phyloP scores from a whole-genome alignment of 2,329 filamentous ascomycete genomes.

The Fusarium fujikuroi region DNA sequence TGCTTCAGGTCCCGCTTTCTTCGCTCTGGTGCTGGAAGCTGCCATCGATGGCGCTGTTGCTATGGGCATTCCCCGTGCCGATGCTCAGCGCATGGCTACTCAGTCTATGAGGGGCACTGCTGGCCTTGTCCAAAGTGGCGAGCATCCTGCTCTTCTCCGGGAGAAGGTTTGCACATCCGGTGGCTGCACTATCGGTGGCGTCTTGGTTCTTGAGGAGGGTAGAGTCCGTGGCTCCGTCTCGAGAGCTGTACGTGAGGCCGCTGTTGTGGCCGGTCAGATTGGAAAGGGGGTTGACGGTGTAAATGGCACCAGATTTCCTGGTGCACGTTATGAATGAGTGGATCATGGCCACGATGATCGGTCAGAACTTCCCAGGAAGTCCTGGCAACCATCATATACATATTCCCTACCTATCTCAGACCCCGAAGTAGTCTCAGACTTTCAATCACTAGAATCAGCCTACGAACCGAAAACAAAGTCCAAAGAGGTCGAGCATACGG shows the following conservation, averaged over 20 bases:
- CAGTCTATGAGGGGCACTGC: constrained; percentile 82
- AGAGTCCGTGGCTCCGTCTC: constrained; percentile 73
- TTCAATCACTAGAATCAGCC: background rate
- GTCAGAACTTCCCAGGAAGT: background rate
- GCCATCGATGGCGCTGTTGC: constrained; percentile 81
- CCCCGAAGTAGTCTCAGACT: background rate
- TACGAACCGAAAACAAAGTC: background rate
- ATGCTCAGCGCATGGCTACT: constrained; percentile 80
- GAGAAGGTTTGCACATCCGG: constrained; percentile 83
- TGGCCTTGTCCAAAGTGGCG: constrained; percentile 73
- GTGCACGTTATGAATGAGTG: constrained; percentile 28
- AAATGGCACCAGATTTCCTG: constrained; percentile 48
- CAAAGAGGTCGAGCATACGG: background rate
- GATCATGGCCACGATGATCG: background rate
- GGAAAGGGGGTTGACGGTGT: constrained; percentile 53
- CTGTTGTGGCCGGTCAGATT: constrained; percentile 74
- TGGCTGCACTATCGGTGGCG: constrained; percentile 80
- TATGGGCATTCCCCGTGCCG: constrained; percentile 78
- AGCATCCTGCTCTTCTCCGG: constrained; percentile 78
- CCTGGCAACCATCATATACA: background rate
- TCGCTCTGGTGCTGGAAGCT: constrained; percentile 78
- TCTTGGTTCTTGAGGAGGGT: constrained; percentile 79
- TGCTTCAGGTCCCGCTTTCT: constrained; percentile 80
- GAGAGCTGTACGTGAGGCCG: constrained; percentile 76
- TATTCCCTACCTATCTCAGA: background rate